Evolutionary conservation across 116 monocot genomes (phyloP).

Genomic region (Papilionanthe hybrid): DNA sequence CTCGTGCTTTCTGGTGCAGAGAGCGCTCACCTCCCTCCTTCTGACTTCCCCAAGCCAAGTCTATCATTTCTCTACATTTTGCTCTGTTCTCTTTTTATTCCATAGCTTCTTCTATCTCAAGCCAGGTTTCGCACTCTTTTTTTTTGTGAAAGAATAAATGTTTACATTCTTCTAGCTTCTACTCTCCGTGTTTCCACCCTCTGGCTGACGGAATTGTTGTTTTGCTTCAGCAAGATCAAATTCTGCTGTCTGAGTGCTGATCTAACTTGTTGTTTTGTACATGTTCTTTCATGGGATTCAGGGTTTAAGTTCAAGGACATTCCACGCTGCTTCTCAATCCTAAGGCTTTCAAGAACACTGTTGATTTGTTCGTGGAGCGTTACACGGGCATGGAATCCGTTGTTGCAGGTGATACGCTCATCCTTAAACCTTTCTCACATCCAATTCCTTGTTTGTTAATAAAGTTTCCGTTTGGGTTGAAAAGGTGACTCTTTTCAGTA

Average conservation of each 20-base stretch:
- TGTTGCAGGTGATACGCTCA: too few relatives aligned
- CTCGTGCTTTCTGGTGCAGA: not conserved
- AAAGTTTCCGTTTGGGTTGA: too few relatives aligned
- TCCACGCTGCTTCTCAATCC: constrained; percentile 35
- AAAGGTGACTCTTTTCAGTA: too few relatives aligned
- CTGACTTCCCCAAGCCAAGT: constrained; percentile 45
- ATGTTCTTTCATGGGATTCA: constrained; percentile 10
- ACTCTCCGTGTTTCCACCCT: too few relatives aligned
- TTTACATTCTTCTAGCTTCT: too few relatives aligned
- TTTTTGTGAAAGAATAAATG: too few relatives aligned
- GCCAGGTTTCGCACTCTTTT: too few relatives aligned
- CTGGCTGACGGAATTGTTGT: not conserved
- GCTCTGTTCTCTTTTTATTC: not conserved
- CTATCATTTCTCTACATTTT: constrained; percentile 1
- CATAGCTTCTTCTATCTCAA: not conserved
- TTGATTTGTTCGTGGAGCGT: too few relatives aligned
- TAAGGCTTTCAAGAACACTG: too few relatives aligned
- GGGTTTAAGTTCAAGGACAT: constrained; percentile 32
- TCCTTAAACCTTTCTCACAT: too few relatives aligned
- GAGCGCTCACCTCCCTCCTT: not conserved
- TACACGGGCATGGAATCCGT: too few relatives aligned
- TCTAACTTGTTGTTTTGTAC: constrained; percentile 1
- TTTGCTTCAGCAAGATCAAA: not conserved
- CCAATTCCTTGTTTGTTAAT: not conserved
- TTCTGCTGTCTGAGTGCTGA: constrained; percentile 1